Evolutionary conservation across 1,139 yeast genomes (phyloP).

Genomic region (Scheffersomyces insectosa): DNA sequence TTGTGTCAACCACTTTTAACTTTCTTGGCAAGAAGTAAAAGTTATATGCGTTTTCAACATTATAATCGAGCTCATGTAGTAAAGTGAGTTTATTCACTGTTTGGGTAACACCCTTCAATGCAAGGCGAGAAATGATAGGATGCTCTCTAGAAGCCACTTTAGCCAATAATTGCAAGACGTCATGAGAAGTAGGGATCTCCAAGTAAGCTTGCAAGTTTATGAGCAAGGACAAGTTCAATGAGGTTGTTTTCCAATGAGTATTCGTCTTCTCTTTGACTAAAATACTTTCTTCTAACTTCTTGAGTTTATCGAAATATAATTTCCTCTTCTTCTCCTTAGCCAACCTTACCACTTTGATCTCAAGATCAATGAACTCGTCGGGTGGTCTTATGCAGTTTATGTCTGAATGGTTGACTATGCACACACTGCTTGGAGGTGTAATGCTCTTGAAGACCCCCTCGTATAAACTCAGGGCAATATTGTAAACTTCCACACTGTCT

Average conservation of each 20-base stretch:
- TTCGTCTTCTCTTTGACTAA: conserved; percentile 35
- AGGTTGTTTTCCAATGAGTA: conserved; percentile 71
- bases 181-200: conserved; percentile 48
- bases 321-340: conserved; percentile 62
- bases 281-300: conserved; percentile 45
- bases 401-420: conserved; percentile 49
- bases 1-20: conserved; percentile 43
- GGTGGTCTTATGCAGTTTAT: conserved; percentile 64
- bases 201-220: conserved; percentile 55
- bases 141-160: conserved; percentile 65
- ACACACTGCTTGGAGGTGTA: conserved; percentile 60
- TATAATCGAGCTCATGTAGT: conserved; percentile 56
- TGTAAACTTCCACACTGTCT: conserved; percentile 57
- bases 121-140: conserved; percentile 67
- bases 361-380: conserved; percentile 55
- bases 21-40: conserved; percentile 42
- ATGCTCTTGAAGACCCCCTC: conserved; percentile 47
- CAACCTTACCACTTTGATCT: conserved; percentile 53
- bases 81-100: conserved; percentile 53
- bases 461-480: conserved; percentile 52
- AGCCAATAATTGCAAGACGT: conserved; percentile 48
- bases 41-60: conserved; percentile 46
- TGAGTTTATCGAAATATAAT: conserved; percentile 40
- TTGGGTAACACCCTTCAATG: conserved; percentile 63
- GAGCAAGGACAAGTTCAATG: conserved; percentile 56